phyloP scores from a whole-genome alignment of 805 yeast species.

The Starmerella apis region DNA sequence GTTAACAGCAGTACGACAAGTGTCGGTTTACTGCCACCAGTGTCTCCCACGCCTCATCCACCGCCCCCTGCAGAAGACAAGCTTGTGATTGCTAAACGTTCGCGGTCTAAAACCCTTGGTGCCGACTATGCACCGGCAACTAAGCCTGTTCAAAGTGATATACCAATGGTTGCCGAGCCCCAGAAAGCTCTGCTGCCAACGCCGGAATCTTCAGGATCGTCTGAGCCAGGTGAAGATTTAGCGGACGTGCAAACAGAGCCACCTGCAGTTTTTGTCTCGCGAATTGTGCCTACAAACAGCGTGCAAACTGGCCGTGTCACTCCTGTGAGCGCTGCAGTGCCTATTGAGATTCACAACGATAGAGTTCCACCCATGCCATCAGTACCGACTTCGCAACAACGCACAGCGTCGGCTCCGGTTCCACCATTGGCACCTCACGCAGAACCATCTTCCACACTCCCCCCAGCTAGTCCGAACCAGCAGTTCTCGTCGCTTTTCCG shows the following conservation, averaged over 20 bases:
- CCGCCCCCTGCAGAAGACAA: slow-evolving; percentile 3
- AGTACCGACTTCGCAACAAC: slow-evolving; percentile 7
- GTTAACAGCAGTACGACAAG: not conserved
- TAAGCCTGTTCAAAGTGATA: not conserved
- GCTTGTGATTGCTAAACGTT: slow-evolving; percentile 9
- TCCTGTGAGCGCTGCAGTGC: slow-evolving; percentile 7
- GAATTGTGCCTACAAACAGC: not conserved
- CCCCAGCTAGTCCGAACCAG: not conserved
- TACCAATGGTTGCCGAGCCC: not conserved
- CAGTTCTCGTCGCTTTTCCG: slow-evolving; percentile 20
- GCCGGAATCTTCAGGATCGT: not conserved
- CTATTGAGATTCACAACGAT: slow-evolving; percentile 2
- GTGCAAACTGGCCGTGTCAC: slow-evolving; percentile 16
- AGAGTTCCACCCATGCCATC: slow-evolving; percentile 3
- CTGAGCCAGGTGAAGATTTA: not conserved
- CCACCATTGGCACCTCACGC: not conserved
- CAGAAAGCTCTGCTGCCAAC: not conserved
- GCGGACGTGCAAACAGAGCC: not conserved
- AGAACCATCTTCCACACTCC: not conserved
- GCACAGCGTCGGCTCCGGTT: not conserved
- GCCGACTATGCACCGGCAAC: slow-evolving; percentile 12
- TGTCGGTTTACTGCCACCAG: not conserved
- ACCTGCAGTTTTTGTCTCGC: slow-evolving; percentile 12
- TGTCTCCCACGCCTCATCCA: not conserved
- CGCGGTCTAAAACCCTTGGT: slow-evolving; percentile 21